Conservation (phyloP, 164 flowering plant species). For the Protea cynaroides region DNA sequence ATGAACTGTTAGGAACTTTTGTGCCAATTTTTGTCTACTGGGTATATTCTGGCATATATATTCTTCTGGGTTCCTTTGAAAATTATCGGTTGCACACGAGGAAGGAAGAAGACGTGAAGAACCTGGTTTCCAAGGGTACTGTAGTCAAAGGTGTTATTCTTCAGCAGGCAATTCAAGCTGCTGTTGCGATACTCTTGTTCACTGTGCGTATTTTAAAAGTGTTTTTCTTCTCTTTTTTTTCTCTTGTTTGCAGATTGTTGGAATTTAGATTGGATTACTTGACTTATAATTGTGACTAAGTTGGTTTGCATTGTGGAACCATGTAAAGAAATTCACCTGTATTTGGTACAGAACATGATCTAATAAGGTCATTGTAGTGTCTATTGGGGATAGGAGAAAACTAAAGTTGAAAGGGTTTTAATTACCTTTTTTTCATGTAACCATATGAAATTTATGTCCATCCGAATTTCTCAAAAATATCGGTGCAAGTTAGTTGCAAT, state of each 20-base stretch:
- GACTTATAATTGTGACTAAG: no score
- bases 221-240: not conserved
- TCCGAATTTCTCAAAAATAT: no score
- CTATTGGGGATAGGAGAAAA: no score
- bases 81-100: slow-evolving; percentile 70
- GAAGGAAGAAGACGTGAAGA: slow-evolving; percentile 83
- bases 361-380: no score
- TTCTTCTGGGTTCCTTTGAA: slow-evolving; percentile 49
- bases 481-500: no score
- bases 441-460: no score
- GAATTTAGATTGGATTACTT: no score
- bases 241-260: not conserved
- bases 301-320: no score
- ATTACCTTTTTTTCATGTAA: no score
- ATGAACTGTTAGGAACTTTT: slow-evolving; percentile 71
- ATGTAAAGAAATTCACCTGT: no score
- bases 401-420: no score
- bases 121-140: slow-evolving; percentile 62
- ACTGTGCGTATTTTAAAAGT: slow-evolving; percentile 37
- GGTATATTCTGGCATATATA: slow-evolving; percentile 78
- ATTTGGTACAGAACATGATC: no score
- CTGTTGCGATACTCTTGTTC: slow-evolving; percentile 70
- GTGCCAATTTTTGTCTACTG: slow-evolving; percentile 81
- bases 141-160: slow-evolving; percentile 88
- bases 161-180: slow-evolving; percentile 76